Conservation (phyloP, 192 early-diverging fungal species). For the Allomyces macrogynus region DNA sequence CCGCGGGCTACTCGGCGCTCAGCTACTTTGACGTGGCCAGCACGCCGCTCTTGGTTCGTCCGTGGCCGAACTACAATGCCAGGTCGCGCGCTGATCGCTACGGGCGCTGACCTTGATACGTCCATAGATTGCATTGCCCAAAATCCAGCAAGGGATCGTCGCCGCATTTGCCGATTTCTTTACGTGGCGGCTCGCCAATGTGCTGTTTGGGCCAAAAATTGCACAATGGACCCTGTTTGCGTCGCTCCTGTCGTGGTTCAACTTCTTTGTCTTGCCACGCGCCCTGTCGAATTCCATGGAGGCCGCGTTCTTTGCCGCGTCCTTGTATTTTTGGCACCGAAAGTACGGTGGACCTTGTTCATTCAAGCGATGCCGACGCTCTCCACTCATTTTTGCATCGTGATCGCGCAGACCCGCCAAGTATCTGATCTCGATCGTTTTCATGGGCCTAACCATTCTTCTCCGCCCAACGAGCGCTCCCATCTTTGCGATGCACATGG, state of each 20-base stretch:
- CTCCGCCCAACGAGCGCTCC: not conserved
- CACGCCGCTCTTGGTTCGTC: not conserved
- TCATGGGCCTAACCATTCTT: not conserved
- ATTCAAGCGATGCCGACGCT: not conserved
- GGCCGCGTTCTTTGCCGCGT: not conserved
- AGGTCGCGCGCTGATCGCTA: not conserved
- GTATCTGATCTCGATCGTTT: not conserved
- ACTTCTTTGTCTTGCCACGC: not conserved
- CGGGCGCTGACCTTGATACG: no score
- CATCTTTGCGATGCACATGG: not conserved
- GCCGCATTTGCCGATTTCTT: not conserved
- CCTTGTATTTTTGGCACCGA: not conserved
- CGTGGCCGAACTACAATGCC: no score
- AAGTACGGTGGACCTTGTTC: not conserved
- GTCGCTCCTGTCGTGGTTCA: not conserved
- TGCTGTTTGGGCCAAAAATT: not conserved
- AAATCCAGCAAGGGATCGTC: not conserved
- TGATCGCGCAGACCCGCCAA: not conserved
- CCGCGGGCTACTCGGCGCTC: not conserved
- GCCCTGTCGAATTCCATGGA: not conserved
- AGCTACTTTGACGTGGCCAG: not conserved
- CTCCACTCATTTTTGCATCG: not conserved
- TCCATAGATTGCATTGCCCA: not conserved
- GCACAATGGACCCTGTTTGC: not conserved
- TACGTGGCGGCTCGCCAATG: not conserved